These are phyloP conservation scores for Viridothelium virens DNA, from an alignment of 495 filamentous ascomycete genomes.

Conservation along the genomic window DNA sequence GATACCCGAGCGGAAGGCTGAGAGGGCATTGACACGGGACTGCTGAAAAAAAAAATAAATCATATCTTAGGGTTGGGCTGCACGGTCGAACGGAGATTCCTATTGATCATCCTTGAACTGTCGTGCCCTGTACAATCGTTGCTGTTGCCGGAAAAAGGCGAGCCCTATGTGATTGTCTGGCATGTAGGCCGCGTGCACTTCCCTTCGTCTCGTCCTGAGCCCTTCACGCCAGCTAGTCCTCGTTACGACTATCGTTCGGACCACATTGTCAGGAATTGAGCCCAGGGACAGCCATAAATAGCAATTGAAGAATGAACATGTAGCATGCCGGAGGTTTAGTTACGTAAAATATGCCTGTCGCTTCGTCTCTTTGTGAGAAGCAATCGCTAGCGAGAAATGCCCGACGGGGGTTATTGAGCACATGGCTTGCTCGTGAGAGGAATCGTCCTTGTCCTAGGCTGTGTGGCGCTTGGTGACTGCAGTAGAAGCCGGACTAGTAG, in stretches of 20 bases:
- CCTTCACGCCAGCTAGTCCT: too few species aligned
- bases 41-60: background rate
- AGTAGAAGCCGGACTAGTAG: background rate
- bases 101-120: too few species aligned
- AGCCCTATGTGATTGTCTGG: too few species aligned
- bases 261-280: background rate
- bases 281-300: background rate
- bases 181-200: too few species aligned
- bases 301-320: background rate
- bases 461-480: background rate
- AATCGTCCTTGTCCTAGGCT: background rate
- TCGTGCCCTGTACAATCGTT: too few species aligned
- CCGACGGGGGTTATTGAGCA: background rate
- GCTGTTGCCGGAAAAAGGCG: too few species aligned
- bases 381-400: background rate
- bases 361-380: background rate
- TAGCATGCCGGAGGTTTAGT: background rate
- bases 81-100: too few species aligned
- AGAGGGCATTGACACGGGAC: background rate
- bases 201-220: too few species aligned
- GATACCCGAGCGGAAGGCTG: background rate
- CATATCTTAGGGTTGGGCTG: too few species aligned
- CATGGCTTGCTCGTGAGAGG: conserved; percentile 8
- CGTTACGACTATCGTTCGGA: too few species aligned
- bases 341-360: conserved; percentile 3